phyloP scores from a whole-genome alignment of 1,284 basidiomycete genomes.

The Psilocybe mexicana region DNA sequence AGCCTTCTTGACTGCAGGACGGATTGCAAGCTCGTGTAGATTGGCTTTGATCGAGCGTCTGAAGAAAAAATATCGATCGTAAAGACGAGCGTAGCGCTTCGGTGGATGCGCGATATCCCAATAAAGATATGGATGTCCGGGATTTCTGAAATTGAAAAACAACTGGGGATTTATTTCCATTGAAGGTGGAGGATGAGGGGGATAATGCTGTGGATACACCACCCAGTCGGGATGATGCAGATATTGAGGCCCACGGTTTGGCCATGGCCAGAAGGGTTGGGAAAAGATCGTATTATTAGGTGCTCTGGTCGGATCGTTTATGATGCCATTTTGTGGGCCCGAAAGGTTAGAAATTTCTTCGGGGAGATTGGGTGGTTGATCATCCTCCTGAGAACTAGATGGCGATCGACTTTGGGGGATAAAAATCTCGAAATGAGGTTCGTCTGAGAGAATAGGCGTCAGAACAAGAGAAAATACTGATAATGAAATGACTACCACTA shows the following conservation, averaged over 20 bases:
- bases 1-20: constrained; percentile 19
- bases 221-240: not conserved
- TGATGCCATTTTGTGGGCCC: not conserved
- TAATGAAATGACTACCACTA: not conserved
- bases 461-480: not conserved
- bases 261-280: no score
- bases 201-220: not conserved
- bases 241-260: no score
- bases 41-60: constrained; percentile 14
- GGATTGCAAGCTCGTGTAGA: constrained; percentile 15
- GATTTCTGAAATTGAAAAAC: constrained; percentile 16
- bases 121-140: constrained; percentile 14
- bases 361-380: not conserved
- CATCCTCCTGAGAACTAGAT: not conserved
- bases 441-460: not conserved
- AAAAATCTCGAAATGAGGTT: not conserved
- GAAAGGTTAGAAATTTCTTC: not conserved
- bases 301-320: not conserved
- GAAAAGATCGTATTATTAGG: no score
- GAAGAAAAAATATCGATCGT: constrained; percentile 9
- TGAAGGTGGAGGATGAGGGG: not conserved
- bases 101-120: constrained; percentile 25
- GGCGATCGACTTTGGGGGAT: not conserved
- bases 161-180: constrained; percentile 20
- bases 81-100: constrained; percentile 17